phyloP scores from a whole-genome alignment of 768 basidiomycete species.

The Trametes gibbosa region DNA sequence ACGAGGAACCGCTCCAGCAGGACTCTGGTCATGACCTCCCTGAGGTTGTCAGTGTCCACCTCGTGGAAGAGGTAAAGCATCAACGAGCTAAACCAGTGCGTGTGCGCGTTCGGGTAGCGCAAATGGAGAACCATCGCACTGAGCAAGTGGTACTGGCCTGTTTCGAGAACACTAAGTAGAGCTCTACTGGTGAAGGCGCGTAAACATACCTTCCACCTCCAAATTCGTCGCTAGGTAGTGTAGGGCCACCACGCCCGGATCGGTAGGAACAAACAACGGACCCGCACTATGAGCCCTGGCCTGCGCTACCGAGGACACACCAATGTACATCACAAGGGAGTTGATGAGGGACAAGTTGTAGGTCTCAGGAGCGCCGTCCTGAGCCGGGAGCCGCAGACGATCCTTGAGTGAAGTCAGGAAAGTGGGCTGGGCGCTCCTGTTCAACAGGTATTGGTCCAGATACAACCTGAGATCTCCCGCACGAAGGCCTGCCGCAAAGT shows the following conservation, averaged over 20 bases:
- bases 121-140: constrained; percentile 92
- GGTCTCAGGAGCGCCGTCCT: constrained; percentile 49
- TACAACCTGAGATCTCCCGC: constrained; percentile 73
- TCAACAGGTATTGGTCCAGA: constrained; percentile 84
- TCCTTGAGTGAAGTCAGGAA: constrained; percentile 80
- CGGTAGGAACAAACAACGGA: constrained; percentile 74
- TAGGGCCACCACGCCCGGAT: constrained; percentile 82
- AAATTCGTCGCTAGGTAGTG: constrained; percentile 80
- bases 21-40: constrained; percentile 83
- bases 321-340: constrained; percentile 92
- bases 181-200: neutral
- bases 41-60: constrained; percentile 71
- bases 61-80: constrained; percentile 85
- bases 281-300: constrained; percentile 82
- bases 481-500: constrained; percentile 83
- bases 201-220: constrained; percentile 80
- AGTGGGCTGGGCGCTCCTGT: constrained; percentile 60
- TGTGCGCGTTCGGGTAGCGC: constrained; percentile 98
- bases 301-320: constrained; percentile 89
- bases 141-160: constrained; percentile 93
- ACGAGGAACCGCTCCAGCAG: constrained; percentile 93
- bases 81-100: constrained; percentile 94
- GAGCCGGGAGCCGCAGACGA: constrained; percentile 54
- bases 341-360: constrained; percentile 93
- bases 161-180: neutral